phyloP scores from a whole-genome alignment of 306 rosid genomes.

The Acacia crassicarpa region DNA sequence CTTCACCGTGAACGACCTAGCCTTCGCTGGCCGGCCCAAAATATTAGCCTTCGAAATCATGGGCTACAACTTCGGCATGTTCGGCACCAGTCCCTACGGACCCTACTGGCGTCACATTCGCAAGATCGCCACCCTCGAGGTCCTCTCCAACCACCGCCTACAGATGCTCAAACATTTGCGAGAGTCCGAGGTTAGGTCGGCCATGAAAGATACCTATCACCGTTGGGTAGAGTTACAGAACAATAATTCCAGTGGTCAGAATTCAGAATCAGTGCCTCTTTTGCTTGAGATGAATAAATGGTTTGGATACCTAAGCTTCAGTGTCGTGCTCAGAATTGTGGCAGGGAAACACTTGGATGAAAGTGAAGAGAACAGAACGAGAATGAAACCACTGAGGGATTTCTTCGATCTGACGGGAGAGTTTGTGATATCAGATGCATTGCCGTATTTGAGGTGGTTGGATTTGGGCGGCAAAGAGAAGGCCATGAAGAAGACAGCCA shows the following conservation, averaged over 20 bases:
- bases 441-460: slow-evolving; percentile 50
- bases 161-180: slow-evolving; percentile 23
- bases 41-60: not conserved
- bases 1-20: not conserved
- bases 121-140: slow-evolving; percentile 26
- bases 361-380: not conserved
- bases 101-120: slow-evolving; percentile 47
- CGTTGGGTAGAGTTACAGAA: not conserved
- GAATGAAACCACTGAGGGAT: not conserved
- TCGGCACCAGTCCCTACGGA: slow-evolving; percentile 38
- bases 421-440: slow-evolving; percentile 15
- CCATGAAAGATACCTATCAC: slow-evolving; percentile 22
- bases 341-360: slow-evolving; percentile 30
- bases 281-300: slow-evolving; percentile 36
- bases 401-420: slow-evolving; percentile 18
- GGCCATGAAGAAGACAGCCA: slow-evolving; percentile 32
- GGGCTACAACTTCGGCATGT: slow-evolving; percentile 26
- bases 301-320: slow-evolving; percentile 28
- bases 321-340: slow-evolving; percentile 26
- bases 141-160: slow-evolving; percentile 29
- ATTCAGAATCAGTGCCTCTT: not conserved
- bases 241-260: not conserved
- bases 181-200: slow-evolving; percentile 20
- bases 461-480: slow-evolving; percentile 45
- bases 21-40: slow-evolving; percentile 20